phyloP scores from a whole-genome alignment of 2,329 filamentous ascomycete genomes.

The Aspergillus brunneoviolaceus region DNA sequence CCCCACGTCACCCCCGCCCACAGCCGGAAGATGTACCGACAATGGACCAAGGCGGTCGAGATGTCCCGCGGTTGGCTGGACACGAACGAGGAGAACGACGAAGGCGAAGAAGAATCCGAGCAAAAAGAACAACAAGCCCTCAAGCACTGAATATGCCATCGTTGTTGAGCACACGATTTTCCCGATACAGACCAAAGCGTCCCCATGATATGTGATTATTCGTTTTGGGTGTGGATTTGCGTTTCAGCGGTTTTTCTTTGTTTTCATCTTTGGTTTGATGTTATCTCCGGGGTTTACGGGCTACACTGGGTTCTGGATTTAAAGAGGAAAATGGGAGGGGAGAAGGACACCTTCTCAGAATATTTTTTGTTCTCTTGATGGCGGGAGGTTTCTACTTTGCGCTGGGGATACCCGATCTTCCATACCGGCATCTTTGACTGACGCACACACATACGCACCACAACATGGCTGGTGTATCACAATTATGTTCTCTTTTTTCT shows the following conservation, averaged over 20 bases:
- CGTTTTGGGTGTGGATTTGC: neutral
- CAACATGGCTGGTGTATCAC: neutral
- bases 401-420: neutral
- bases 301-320: neutral
- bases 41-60: slow-evolving; percentile 74
- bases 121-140: neutral
- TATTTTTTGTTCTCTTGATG: neutral
- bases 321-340: neutral
- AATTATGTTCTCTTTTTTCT: neutral
- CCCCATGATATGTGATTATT: neutral
- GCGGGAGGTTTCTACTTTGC: neutral
- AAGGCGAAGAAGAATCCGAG: slow-evolving; percentile 17
- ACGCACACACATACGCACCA: neutral
- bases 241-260: neutral
- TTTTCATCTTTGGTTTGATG: neutral
- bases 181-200: neutral
- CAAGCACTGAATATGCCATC: too few relatives aligned
- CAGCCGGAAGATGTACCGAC: slow-evolving; percentile 63
- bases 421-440: neutral
- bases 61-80: slow-evolving; percentile 72
- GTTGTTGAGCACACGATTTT: neutral
- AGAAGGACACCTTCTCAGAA: neutral
- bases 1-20: slow-evolving; percentile 62
- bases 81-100: slow-evolving; percentile 26
- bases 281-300: neutral